Percentiles rank a stretch among this genome's conserved stretches.
Conservation (phyloP, 202 grass and related monocot species). For the Saccharum hybrid region DNA sequence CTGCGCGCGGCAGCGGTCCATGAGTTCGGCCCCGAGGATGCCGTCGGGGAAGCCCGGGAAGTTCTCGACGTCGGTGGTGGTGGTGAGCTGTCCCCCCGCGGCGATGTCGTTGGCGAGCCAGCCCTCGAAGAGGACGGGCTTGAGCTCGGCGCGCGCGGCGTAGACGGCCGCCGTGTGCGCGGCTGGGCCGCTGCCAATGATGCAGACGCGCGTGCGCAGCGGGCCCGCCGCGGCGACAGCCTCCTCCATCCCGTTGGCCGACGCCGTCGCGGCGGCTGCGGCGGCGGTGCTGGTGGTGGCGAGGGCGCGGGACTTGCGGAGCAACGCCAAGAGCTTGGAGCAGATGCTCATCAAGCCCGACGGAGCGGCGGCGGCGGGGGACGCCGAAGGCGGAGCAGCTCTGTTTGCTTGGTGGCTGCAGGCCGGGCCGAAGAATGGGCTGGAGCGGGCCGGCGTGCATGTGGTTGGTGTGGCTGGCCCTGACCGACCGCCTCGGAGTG, state of each 20-base stretch:
- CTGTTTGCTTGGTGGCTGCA: neutral
- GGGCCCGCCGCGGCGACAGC: slow-evolving; percentile 20
- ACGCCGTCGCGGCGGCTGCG: slow-evolving; percentile 13
- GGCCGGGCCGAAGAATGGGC: slow-evolving; percentile 27
- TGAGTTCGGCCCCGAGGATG: slow-evolving; percentile 78
- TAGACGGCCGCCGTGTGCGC: slow-evolving; percentile 86
- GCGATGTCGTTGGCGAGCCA: slow-evolving; percentile 95
- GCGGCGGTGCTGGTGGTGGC: neutral
- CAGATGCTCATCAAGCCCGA: slow-evolving; percentile 44
- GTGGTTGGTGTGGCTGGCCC: neutral
- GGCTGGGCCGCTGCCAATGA: slow-evolving; percentile 88
- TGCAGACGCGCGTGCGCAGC: slow-evolving; percentile 67
- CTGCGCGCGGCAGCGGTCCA: slow-evolving; percentile 71
- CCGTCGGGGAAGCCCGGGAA: slow-evolving; percentile 84
- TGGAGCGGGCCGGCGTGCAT: slow-evolving; percentile 43
- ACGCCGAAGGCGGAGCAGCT: neutral
- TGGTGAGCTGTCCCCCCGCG: slow-evolving; percentile 83
- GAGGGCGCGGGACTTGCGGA: slow-evolving; percentile 46
- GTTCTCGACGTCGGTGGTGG: slow-evolving; percentile 94
- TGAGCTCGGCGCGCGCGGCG: slow-evolving; percentile 62
- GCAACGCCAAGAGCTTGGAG: slow-evolving; percentile 49
- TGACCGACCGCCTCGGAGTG: neutral
- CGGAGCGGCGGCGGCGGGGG: slow-evolving; percentile 10
- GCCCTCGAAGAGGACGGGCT: slow-evolving; percentile 80
- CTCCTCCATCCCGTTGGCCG: slow-evolving; percentile 47